Conservation (phyloP, 202 grass and related monocot species). For the Panicum hallii region DNA sequence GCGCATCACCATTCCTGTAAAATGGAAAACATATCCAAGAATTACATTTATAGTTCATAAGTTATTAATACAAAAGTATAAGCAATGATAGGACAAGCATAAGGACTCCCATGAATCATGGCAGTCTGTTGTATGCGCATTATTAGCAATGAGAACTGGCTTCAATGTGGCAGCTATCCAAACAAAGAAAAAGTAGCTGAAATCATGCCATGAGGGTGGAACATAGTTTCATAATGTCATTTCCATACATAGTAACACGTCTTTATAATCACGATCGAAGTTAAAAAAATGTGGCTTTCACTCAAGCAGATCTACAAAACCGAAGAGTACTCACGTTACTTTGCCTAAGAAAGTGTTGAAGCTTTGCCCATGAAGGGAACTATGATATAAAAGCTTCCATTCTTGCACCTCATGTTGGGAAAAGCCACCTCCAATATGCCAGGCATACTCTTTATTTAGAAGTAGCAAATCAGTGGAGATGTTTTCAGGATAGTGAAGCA, state of each 20-base stretch:
- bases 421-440: constrained; percentile 91
- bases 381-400: constrained; percentile 93
- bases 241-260: not conserved
- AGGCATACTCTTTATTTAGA: constrained; percentile 85
- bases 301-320: constrained; percentile 20
- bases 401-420: constrained; percentile 72
- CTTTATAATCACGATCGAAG: constrained; percentile 2
- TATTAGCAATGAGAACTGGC: constrained; percentile 6
- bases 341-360: constrained; percentile 96
- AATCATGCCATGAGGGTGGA: not conserved
- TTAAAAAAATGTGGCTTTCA: constrained; percentile 20
- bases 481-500: constrained; percentile 75
- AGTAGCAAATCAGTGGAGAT: constrained; percentile 59
- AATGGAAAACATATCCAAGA: constrained; percentile 32
- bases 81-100: not conserved
- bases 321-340: constrained; percentile 72
- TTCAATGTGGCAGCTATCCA: not conserved
- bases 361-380: constrained; percentile 90
- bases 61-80: not conserved
- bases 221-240: constrained; percentile 4
- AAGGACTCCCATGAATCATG: constrained; percentile 6
- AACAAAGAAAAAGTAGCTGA: constrained; percentile 14
- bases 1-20: constrained; percentile 69
- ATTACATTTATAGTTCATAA: constrained; percentile 10
- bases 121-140: not conserved